Percentiles rank a stretch among this genome's conserved stretches.
phyloP scores from a whole-genome alignment of 225 moss, liverwort and hornwort species.

The Pseudisothecium myosuroides region DNA sequence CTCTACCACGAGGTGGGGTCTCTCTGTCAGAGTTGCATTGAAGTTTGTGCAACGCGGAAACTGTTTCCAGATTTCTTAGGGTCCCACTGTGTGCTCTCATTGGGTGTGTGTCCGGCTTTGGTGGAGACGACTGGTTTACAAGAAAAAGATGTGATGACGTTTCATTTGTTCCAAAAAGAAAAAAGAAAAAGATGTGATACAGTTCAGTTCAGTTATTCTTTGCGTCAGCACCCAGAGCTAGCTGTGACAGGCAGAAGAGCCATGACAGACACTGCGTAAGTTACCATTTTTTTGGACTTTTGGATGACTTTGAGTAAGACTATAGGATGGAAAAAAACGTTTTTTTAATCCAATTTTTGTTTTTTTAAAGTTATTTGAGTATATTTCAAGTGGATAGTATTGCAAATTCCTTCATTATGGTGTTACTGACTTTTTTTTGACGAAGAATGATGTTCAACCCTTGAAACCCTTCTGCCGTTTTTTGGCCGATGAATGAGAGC shows the following conservation, averaged over 20 bases:
- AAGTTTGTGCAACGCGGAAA: conserved; percentile 4
- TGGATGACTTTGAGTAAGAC: too few species aligned
- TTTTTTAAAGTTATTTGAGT: not conserved
- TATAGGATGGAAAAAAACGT: not conserved
- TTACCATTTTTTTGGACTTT: too few species aligned
- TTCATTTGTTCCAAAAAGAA: too few species aligned
- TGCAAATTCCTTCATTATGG: not conserved
- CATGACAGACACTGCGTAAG: too few species aligned
- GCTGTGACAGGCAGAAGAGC: too few species aligned
- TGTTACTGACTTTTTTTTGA: too few species aligned
- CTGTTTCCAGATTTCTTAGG: not conserved
- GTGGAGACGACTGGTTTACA: not conserved
- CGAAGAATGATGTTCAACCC: too few species aligned
- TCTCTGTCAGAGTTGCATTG: not conserved
- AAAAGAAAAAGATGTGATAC: not conserved
- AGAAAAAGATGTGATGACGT: not conserved
- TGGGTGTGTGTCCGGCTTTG: too few species aligned
- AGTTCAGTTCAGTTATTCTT: not conserved
- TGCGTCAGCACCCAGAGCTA: not conserved
- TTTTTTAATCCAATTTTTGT: not conserved
- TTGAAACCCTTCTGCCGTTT: too few species aligned
- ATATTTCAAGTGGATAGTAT: not conserved
- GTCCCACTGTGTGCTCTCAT: not conserved
- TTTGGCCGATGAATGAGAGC: too few species aligned
- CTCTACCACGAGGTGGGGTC: not conserved